phyloP scores from a whole-genome alignment of 2,329 filamentous ascomycete species.

The Trichophyton verrucosum region DNA sequence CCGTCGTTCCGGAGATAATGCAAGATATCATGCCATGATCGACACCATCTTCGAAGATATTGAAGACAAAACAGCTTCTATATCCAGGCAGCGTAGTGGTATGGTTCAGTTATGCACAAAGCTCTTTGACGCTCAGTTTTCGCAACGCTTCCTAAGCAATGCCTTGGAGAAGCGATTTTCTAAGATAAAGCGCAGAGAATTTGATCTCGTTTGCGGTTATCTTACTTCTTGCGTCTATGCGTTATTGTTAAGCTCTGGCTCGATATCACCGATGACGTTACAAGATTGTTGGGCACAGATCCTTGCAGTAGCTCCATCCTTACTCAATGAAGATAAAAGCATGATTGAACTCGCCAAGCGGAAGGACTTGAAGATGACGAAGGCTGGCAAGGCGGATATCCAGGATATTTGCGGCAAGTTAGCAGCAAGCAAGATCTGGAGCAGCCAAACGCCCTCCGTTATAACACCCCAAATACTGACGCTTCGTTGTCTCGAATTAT shows the following conservation, averaged over 20 bases:
- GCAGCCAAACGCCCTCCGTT: slow-evolving; percentile 11
- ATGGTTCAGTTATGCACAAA: slow-evolving; percentile 45
- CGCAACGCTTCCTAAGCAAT: slow-evolving; percentile 54
- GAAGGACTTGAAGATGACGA: slow-evolving; percentile 20
- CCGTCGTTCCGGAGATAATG: slow-evolving; percentile 45
- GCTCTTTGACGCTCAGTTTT: slow-evolving; percentile 33
- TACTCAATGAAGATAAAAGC: slow-evolving; percentile 22
- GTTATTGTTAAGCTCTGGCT: slow-evolving; percentile 20
- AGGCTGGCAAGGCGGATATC: slow-evolving; percentile 20
- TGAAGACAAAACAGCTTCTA: slow-evolving; percentile 34
- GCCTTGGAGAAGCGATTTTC: slow-evolving; percentile 59
- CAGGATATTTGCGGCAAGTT: slow-evolving; percentile 18
- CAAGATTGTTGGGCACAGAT: slow-evolving; percentile 23
- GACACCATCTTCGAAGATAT: slow-evolving; percentile 49
- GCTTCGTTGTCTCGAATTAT: slow-evolving; percentile 23
- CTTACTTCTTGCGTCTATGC: slow-evolving; percentile 24
- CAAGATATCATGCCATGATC: slow-evolving; percentile 44
- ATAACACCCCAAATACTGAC: slow-evolving; percentile 24
- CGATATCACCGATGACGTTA: slow-evolving; percentile 20
- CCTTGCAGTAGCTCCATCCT: slow-evolving; percentile 17
- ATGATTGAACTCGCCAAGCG: slow-evolving; percentile 18
- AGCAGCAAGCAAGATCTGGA: slow-evolving; percentile 19
- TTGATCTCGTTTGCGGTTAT: slow-evolving; percentile 36
- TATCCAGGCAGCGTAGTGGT: slow-evolving; percentile 40
- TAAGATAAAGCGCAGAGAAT: slow-evolving; percentile 46